These are phyloP conservation scores for Blastobotrys attinorum DNA, from an alignment of 805 yeast genomes.

Conservation along the genomic window DNA sequence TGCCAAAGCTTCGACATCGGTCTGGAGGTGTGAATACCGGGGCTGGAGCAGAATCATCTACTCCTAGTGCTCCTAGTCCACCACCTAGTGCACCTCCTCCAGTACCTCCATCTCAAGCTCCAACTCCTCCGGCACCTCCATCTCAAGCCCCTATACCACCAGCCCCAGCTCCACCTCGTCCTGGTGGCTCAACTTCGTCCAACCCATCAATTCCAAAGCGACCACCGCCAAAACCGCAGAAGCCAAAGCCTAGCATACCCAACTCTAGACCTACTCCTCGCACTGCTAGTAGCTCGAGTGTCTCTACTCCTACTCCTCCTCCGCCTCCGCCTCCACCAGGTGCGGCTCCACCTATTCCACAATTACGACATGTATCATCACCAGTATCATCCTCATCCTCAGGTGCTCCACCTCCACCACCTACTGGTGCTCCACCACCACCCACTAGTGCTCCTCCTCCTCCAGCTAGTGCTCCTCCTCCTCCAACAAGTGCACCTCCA, in stretches of 20 bases:
- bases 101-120: slow-evolving; percentile 14
- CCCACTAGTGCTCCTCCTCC: slow-evolving; percentile 10
- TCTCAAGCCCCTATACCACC: slow-evolving; percentile 15
- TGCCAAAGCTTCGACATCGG: slow-evolving; percentile 59
- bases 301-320: slow-evolving; percentile 20
- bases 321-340: slow-evolving; percentile 17
- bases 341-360: slow-evolving; percentile 12
- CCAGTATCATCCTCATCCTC: slow-evolving; percentile 5
- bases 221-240: slow-evolving; percentile 12
- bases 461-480: slow-evolving; percentile 22
- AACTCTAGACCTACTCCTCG: slow-evolving; percentile 5
- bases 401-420: slow-evolving; percentile 4
- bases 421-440: slow-evolving; percentile 10
- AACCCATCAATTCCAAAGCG: slow-evolving; percentile 5
- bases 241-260: slow-evolving; percentile 8
- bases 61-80: slow-evolving; percentile 22
- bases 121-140: slow-evolving; percentile 14
- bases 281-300: slow-evolving; percentile 16
- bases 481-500: slow-evolving; percentile 18
- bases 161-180: too few relatives aligned
- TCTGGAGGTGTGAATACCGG: slow-evolving; percentile 25
- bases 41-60: slow-evolving; percentile 12
- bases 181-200: slow-evolving; percentile 6
- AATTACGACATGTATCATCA: slow-evolving; percentile 13
- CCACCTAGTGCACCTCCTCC: slow-evolving; percentile 23